phyloP scores from a whole-genome alignment of 2,329 filamentous ascomycete genomes.

The Hirsutella rhossiliensis region DNA sequence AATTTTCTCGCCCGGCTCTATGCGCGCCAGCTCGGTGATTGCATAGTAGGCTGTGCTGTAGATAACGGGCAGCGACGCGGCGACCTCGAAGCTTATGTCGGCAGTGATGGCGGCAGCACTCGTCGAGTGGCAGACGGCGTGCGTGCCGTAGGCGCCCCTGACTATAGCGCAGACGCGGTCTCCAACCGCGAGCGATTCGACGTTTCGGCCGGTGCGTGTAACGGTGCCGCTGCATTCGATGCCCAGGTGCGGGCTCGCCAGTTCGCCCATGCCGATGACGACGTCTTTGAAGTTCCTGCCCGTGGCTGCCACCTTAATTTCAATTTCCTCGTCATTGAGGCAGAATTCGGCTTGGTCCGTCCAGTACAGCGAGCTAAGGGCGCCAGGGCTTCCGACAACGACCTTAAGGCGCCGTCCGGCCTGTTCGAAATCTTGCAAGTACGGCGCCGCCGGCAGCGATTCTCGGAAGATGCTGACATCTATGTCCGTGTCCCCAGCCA shows the following conservation, averaged over 20 bases:
- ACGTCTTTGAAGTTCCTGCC: conserved; percentile 35
- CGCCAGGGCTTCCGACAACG: conserved; percentile 24
- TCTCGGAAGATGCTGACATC: conserved; percentile 13
- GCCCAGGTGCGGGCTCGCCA: conserved; percentile 19
- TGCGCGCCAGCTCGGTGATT: conserved; percentile 24
- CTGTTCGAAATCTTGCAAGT: conserved; percentile 24
- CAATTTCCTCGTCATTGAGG: conserved; percentile 22
- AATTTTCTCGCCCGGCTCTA: conserved; percentile 23
- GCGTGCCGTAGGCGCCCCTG: conserved; percentile 19
- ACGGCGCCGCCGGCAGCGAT: conserved; percentile 12
- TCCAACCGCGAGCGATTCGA: conserved; percentile 48
- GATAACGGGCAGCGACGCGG: conserved; percentile 25
- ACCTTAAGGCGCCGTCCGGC: conserved; percentile 19
- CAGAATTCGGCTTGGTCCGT: conserved; percentile 18
- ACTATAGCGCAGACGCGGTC: conserved; percentile 56
- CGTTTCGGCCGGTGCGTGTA: conserved; percentile 42
- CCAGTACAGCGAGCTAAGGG: conserved; percentile 26
- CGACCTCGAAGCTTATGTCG: conserved; percentile 22
- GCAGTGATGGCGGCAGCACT: conserved; percentile 24
- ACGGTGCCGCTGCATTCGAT: conserved; percentile 28
- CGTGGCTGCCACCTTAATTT: conserved; percentile 28
- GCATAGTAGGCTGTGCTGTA: conserved; percentile 28
- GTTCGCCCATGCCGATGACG: conserved; percentile 27
- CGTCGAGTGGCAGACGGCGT: conserved; percentile 16
- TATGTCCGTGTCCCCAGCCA: conserved; percentile 13